Evolutionary conservation across 305 asterid genomes (phyloP), one percentile per base, ranked within the genome.

Genomic region (Caryopteris hybrid): DNA sequence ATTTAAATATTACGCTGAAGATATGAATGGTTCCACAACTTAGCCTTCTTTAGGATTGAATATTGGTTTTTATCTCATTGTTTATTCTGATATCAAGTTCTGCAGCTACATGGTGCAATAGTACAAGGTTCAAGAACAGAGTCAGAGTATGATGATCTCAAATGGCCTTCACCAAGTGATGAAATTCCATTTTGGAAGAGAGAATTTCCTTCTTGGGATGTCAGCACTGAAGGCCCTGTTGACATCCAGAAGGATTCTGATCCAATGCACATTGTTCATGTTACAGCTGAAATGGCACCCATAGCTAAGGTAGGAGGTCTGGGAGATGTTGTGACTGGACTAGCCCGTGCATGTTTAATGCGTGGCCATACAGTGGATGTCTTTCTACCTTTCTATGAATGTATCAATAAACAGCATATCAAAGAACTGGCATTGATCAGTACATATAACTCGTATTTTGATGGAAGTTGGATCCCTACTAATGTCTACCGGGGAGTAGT

Each of bases 231-330:
- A 33, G 78, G 17, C 29, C 80, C 80, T 61, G 59, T 39, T 61
- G 75, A 61, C 61, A 76, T 79, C 50, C 81, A 72, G 61, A 79
- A 82, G 78, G 97, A 91, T 73, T 78, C 95, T 34, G 85, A 88
- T 69, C 79, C 59, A 23, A 75, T 88, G 79, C 89, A 86, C 79
- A 72, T 91, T 64, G 78, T 83, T 76, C 97, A 88, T 18, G 80
- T 81, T 34, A 82, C 96, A 4, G 96, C 92, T 66, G 97, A 91
- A 82, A 79, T 91, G 95, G 92, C 92, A 61, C 97, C 97, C 50
- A 77, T 88, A 70, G 95, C 96, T 52, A 91, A 88, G 78, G 95
- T 91, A 0, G 97, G 96, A 53, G 97, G 97, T 60, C 88, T 91
- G 6, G 97, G 95, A 5, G 96, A 91, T 10, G 96, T 91, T 29